phyloP scores from a whole-genome alignment of 169 alveolate genomes.

The Plasmodium fragile region DNA sequence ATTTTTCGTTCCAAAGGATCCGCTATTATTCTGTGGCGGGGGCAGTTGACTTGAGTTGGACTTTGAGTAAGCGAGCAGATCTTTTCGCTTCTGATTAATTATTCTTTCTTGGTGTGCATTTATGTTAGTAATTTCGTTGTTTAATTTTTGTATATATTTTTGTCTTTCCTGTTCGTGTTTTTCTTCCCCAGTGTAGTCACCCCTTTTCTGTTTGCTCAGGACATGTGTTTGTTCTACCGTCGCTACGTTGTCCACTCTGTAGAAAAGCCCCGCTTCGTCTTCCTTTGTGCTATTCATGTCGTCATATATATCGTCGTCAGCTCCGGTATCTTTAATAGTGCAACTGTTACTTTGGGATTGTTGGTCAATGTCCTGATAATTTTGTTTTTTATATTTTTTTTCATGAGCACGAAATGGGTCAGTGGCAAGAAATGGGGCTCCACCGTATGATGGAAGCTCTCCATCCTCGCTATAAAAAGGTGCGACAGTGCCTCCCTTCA shows the following conservation, averaged over 20 bases:
- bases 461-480: background rate
- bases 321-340: background rate
- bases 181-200: background rate
- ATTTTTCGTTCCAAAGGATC: slow-evolving; percentile 8
- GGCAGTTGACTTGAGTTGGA: slow-evolving; percentile 11
- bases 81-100: slow-evolving; percentile 28
- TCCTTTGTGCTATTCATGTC: slow-evolving; percentile 14
- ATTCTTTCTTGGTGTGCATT: slow-evolving; percentile 24
- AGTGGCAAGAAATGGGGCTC: background rate
- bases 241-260: background rate
- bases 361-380: background rate
- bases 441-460: background rate
- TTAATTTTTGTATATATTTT: slow-evolving; percentile 27
- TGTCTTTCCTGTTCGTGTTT: background rate
- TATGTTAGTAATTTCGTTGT: slow-evolving; percentile 31
- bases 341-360: background rate
- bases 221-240: background rate
- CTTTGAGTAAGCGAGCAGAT: slow-evolving; percentile 34
- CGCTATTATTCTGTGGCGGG: slow-evolving; percentile 15
- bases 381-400: background rate
- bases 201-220: background rate
- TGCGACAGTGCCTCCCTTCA: slow-evolving; percentile 6
- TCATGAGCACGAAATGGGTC: background rate
- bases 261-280: background rate
- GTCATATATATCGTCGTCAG: slow-evolving; percentile 13